Conservation (phyloP, 208 protist genomes). For the Leishmania lainsoni region DNA sequence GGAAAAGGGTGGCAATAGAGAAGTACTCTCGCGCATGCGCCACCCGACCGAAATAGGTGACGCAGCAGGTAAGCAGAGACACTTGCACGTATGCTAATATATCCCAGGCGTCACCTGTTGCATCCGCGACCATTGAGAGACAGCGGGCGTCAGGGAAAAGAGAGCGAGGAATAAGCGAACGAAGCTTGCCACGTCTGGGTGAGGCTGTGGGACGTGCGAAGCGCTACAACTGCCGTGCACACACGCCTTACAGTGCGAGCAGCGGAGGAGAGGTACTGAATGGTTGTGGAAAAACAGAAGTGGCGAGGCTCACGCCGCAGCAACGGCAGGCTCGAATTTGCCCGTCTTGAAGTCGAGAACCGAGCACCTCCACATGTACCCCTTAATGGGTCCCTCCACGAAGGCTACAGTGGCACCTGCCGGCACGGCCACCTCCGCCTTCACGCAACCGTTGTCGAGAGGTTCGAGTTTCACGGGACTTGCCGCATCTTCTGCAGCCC, state of each 20-base stretch:
- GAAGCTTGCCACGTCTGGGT: not conserved
- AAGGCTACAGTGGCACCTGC: conserved; percentile 34
- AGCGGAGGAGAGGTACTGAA: not conserved
- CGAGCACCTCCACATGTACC: conserved; percentile 48
- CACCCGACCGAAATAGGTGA: not conserved
- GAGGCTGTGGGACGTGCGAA: not conserved
- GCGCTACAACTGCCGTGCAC: not conserved
- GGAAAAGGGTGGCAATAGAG: not conserved
- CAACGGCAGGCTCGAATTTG: conserved; percentile 24
- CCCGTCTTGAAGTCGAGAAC: conserved; percentile 27
- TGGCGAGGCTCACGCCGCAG: not conserved
- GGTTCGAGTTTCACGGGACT: conserved; percentile 8
- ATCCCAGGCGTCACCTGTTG: not conserved
- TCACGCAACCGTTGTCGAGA: conserved; percentile 15
- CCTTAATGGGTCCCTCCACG: conserved; percentile 38
- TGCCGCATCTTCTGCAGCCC: not conserved
- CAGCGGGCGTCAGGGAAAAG: too few species aligned
- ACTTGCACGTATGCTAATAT: not conserved
- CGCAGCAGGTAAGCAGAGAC: not conserved
- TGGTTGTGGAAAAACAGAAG: not conserved
- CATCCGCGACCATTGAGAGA: not conserved
- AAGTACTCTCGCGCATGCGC: not conserved
- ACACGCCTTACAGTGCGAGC: not conserved
- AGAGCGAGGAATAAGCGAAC: not conserved
- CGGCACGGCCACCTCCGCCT: conserved; percentile 20